These are phyloP conservation scores for Backusella tarrabulga DNA, from an alignment of 192 early-diverging fungal genomes.

Conservation along the genomic window DNA sequence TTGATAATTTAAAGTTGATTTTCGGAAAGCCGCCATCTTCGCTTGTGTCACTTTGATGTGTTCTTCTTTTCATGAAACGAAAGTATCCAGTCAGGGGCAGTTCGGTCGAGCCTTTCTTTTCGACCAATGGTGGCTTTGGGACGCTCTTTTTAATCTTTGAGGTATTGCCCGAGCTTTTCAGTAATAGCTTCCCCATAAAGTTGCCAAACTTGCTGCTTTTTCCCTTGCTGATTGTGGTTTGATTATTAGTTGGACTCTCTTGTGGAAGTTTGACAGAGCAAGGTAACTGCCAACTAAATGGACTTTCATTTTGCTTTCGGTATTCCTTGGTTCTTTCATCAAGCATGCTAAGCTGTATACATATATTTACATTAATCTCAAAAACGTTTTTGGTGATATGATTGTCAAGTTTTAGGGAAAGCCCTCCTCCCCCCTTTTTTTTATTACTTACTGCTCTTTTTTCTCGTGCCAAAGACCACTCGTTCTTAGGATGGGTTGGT, in stretches of 20 bases:
- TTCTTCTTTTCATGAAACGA: constrained; percentile 12
- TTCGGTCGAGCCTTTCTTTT: background rate
- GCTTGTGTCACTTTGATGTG: background rate
- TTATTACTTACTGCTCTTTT: background rate
- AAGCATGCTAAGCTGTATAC: background rate
- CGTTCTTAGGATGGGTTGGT: constrained; percentile 3
- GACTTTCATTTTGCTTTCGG: background rate
- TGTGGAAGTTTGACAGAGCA: background rate
- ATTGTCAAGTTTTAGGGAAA: background rate
- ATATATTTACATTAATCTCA: background rate
- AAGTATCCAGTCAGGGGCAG: constrained; percentile 1
- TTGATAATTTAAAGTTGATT: background rate
- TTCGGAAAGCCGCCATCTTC: background rate
- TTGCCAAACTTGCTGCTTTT: constrained; percentile 10
- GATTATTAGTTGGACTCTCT: background rate
- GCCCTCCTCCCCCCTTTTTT: background rate
- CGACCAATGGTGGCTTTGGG: background rate
- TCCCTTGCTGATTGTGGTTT: background rate
- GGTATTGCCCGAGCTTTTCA: background rate
- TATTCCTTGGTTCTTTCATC: constrained; percentile 3
- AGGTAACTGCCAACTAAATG: background rate
- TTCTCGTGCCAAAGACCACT: background rate
- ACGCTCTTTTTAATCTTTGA: background rate
- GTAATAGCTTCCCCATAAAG: constrained; percentile 18
- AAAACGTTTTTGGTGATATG: background rate